A percentile compares a stretch with the other conserved stretches of the same genome.
These are phyloP conservation scores for Calonectria pauciramosa DNA, from an alignment of 2,329 filamentous ascomycete species.

Conservation along the genomic window DNA sequence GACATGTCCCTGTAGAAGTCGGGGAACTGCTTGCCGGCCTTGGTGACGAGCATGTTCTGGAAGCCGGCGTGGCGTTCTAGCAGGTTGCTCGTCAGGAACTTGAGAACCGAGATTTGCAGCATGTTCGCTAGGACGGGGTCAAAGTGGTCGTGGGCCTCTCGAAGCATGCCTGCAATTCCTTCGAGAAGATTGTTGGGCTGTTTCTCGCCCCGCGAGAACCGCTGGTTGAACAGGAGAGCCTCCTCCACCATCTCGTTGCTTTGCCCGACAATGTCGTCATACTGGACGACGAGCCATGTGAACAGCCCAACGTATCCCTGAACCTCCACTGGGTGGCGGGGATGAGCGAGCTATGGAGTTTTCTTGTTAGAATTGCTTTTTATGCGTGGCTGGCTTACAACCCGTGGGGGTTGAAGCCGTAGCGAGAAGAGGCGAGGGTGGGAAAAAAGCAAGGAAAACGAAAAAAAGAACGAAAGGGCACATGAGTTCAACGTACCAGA, in stretches of 20 bases:
- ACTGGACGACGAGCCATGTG: constrained; percentile 24
- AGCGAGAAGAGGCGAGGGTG: not conserved
- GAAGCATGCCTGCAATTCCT: constrained; percentile 13
- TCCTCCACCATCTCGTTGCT: constrained; percentile 21
- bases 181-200: constrained; percentile 22
- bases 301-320: constrained; percentile 19
- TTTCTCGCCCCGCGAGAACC: constrained; percentile 13
- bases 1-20: constrained; percentile 22
- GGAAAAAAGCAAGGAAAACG: not conserved
- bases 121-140: constrained; percentile 19
- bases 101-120: constrained; percentile 23
- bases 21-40: constrained; percentile 15
- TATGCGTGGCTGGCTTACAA: not conserved
- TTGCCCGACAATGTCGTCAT: constrained; percentile 21
- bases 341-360: constrained; percentile 12
- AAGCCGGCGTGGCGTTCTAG: constrained; percentile 15
- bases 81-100: constrained; percentile 19
- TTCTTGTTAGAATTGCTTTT: not conserved
- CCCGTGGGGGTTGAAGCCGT: not conserved
- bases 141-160: constrained; percentile 16
- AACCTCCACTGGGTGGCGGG: constrained; percentile 15
- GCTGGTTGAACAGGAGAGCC: constrained; percentile 18
- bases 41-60: constrained; percentile 15
- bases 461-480: not conserved
- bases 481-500: not conserved